Conservation (phyloP, 2,329 filamentous ascomycete species). For the Cylindrodendrum hubeiense region DNA sequence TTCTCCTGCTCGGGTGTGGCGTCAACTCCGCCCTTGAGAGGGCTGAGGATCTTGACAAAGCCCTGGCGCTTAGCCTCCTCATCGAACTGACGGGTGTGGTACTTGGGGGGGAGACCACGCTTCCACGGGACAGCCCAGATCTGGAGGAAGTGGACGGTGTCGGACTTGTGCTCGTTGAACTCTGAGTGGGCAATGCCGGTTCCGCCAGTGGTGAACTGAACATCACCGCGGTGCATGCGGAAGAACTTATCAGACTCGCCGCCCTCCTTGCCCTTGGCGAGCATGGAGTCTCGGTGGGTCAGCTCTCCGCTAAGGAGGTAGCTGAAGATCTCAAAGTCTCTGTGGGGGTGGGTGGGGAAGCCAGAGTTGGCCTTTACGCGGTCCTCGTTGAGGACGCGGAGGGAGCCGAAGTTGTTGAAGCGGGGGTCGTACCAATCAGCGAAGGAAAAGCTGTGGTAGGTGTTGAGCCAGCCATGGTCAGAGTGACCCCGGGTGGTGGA, state of each 20-base stretch:
- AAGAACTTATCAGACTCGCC: constrained; percentile 73
- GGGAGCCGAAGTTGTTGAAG: constrained; percentile 77
- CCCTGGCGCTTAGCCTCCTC: constrained; percentile 79
- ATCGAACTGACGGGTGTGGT: constrained; percentile 79
- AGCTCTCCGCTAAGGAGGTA: constrained; percentile 89
- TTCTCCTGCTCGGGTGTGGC: constrained; percentile 74
- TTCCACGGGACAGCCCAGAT: constrained; percentile 90
- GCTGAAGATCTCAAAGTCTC: constrained; percentile 90
- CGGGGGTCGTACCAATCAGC: constrained; percentile 77
- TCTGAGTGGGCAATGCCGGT: constrained; percentile 85
- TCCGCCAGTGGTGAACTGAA: constrained; percentile 92
- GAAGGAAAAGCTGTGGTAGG: constrained; percentile 89
- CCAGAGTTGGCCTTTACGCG: constrained; percentile 79
- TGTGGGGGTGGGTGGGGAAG: constrained; percentile 87
- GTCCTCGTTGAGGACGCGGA: constrained; percentile 91
- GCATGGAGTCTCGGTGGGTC: constrained; percentile 89
- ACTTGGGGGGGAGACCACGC: constrained; percentile 77
- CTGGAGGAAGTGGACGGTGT: constrained; percentile 86
- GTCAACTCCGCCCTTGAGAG: constrained; percentile 74
- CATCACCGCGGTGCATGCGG: constrained; percentile 81
- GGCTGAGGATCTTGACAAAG: constrained; percentile 82
- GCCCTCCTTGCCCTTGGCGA: constrained; percentile 75
- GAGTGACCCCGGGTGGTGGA: constrained; percentile 80
- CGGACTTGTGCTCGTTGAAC: constrained; percentile 78
- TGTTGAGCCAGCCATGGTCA: constrained; percentile 89